Percentiles rank a stretch among this genome's conserved stretches.
Conservation (phyloP, 1,139 yeast species). For the Pichia sp. region DNA sequence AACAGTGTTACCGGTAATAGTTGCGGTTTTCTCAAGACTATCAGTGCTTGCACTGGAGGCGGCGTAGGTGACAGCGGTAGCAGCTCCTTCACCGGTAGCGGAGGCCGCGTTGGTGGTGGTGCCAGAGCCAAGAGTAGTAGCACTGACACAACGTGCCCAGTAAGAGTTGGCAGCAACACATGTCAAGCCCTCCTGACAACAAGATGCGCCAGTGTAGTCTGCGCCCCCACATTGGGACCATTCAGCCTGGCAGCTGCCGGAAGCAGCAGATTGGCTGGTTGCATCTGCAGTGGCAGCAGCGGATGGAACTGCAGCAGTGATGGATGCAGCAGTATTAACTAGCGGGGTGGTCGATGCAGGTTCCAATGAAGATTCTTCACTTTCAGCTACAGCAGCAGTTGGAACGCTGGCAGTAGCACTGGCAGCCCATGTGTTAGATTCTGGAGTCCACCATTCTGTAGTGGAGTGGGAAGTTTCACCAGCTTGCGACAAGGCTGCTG, state of each 20-base stretch:
- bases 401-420: not conserved
- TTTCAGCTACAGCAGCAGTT: too few relatives aligned
- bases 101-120: not conserved
- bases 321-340: not conserved
- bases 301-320: constrained; percentile 7
- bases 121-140: constrained; percentile 4
- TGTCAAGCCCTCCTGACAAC: constrained; percentile 29
- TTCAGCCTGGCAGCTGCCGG: constrained; percentile 23
- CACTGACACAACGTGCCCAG: constrained; percentile 30
- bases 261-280: constrained; percentile 1
- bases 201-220: constrained; percentile 28
- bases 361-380: too few relatives aligned
- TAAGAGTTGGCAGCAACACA: constrained; percentile 28
- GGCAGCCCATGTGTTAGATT: not conserved
- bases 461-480: not conserved
- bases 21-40: not conserved
- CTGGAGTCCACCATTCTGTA: constrained; percentile 14
- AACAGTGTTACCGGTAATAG: not conserved
- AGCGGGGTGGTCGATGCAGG: too few relatives aligned
- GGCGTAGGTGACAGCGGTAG: not conserved
- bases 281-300: not conserved
- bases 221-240: constrained; percentile 35
- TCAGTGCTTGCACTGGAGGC: not conserved
- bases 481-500: not conserved
- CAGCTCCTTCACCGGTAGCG: not conserved